Evolutionary conservation across 805 yeast genomes (phyloP), one percentile per base, ranked within the genome.

Genomic region (Scheffersomyces amazonensis): DNA sequence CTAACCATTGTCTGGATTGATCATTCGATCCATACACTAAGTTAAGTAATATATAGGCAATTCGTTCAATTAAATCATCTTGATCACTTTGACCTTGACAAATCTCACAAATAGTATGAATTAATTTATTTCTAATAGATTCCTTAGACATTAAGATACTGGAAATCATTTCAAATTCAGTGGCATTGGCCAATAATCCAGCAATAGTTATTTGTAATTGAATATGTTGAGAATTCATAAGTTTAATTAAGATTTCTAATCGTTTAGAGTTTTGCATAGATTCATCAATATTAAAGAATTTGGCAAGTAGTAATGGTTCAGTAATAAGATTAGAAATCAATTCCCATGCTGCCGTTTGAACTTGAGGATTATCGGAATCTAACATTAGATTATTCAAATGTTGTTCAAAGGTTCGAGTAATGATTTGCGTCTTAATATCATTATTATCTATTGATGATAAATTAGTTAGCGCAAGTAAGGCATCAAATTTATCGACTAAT

Each of bases 391-490:
- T 69, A 40, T 75, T 69, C 15, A 76, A 54, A 34, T 50, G 54
- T 42, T 73, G 77, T 11, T 82, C 65, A 19, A 65, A 66, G 1
- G 66, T 48, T 74, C 81, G 78, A 34, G 69, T 62, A 5, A 63
- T 54, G 3, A 64, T 56, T 32, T 60, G 55, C 4, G 70, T 60
- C 10, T 56, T 64, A 19, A 71, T 60, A 8, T 71, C 68, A 11
- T 56, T 58, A 4, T 67, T 63, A 9, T 64, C 65, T 2, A 69
- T 42, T 0, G 87, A 70, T 0, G 87, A 75, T 6, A 83, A 46
- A 55, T 85, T 86, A 1, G 91, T 85, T 20, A 85, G 65, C 0
- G 90, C 87, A 16, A 81, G 52, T 28, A 86, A 59, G 0, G 81
- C 64, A 48, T 80, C 83, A 46, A 72, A 75, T 16, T 72, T 68